Base-by-base conservation (phyloP, 768 basidiomycete species). In the Suillus weaverae region DNA sequence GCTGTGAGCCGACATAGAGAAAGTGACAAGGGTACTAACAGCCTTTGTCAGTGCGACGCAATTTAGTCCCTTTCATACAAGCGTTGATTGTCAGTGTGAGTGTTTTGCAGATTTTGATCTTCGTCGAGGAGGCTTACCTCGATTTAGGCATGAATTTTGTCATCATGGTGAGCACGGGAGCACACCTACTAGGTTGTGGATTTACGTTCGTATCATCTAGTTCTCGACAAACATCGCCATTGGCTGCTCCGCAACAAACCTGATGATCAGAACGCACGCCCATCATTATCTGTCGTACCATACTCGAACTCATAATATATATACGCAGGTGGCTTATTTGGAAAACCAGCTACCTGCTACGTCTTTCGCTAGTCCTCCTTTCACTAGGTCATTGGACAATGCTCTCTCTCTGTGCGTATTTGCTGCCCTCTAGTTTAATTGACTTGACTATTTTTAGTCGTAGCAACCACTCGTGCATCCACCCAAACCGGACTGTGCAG, bases 241-340 rank as follows among this genome's bases (percentile, higher is more conserved):
- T 39, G 57, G 57, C 7, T 59, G 57, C 57, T 59, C 57, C 10
- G 18, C 57, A 30, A 41, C 26, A 59, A 59, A 59, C 10, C 11
- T 59, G 10, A 59, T 41, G 57, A 41, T 59, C 38, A 59, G 57
- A 41, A 41, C 57, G 57, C 18, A 30, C 3, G 26, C 4, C 5
- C 39, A 11, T 41, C 1, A 30, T 20, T 30, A 39, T 26, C 11
- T 5, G 26, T 41, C 5, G 3, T 8, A 53, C 5, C 10, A 26
- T 20, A 4, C 10, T 41, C 9, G 26, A 30, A 30, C 57, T 59
- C 39, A 41, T 20, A 26, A 8, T 59, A 32, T 30, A 20, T 41
- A 13, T 39, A 38, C 30, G 26, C 18, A 59, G 57, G 57, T 59
- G 57, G 57, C 10, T 59, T 10, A 59, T 59, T 8, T 59, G 57